A percentile compares a stretch with the other conserved stretches of the same genome.
Evolutionary conservation across 495 filamentous ascomycete genomes (phyloP).

Genomic region (Penicillium pulvis): DNA sequence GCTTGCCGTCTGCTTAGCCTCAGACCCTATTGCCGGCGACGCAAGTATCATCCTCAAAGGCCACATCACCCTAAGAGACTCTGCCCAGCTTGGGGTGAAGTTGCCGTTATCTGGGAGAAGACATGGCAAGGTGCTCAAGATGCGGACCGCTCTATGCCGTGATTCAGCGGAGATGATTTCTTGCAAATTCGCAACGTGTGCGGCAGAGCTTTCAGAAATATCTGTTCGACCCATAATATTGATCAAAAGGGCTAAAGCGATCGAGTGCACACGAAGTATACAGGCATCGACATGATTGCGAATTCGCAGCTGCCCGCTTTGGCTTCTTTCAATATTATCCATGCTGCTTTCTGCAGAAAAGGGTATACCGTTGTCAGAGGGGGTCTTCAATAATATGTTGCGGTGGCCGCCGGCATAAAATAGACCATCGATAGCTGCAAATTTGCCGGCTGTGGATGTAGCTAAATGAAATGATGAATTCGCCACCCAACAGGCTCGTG

Average conservation of each 20-base stretch:
- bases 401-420: not conserved
- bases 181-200: not conserved
- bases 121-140: not conserved
- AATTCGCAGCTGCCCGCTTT: not conserved
- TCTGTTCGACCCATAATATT: not conserved
- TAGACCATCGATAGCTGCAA: not conserved
- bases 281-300: conserved; percentile 10
- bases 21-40: not conserved
- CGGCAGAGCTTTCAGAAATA: not conserved
- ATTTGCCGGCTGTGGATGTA: not conserved
- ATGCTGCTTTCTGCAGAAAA: not conserved
- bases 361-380: not conserved
- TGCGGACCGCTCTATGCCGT: not conserved
- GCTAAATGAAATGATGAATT: not conserved
- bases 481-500: conserved; percentile 2
- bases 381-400: not conserved
- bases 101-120: not conserved
- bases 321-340: not conserved
- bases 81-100: not conserved
- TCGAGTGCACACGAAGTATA: conserved; percentile 2
- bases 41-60: conserved; percentile 6
- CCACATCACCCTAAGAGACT: conserved; percentile 7
- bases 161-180: not conserved
- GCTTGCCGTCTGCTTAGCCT: not conserved
- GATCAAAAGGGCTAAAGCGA: conserved; percentile 2